phyloP scores from a whole-genome alignment of 2,329 filamentous ascomycete species.

The Aspergillus sp. region DNA sequence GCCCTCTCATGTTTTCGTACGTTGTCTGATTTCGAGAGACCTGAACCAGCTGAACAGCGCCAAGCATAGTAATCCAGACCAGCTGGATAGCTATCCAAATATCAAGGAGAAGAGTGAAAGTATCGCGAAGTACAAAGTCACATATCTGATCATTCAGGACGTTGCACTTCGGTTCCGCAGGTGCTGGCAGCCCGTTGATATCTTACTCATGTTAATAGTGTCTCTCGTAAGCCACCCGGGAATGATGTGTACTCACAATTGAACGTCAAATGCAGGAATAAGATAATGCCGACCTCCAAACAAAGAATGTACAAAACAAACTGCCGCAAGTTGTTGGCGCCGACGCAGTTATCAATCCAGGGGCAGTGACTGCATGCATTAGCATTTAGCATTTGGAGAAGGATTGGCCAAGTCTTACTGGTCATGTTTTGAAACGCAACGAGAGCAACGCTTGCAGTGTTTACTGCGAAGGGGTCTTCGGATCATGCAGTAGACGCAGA shows the following conservation, averaged over 20 bases:
- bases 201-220: conserved; percentile 47
- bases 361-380: conserved; percentile 75
- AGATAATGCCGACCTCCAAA: conserved; percentile 71
- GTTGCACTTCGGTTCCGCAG: conserved; percentile 61
- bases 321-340: conserved; percentile 91
- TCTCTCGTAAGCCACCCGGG: neutral
- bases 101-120: conserved; percentile 77
- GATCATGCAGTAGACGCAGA: conserved; percentile 94
- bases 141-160: conserved; percentile 75
- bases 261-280: conserved; percentile 71
- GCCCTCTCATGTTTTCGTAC: conserved; percentile 90
- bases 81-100: conserved; percentile 82
- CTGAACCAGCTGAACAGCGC: conserved; percentile 90
- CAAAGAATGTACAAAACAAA: conserved; percentile 87
- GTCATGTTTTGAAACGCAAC: conserved; percentile 94
- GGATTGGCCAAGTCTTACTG: conserved; percentile 64
- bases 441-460: conserved; percentile 86
- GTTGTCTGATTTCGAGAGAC: conserved; percentile 92
- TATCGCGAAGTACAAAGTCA: conserved; percentile 72
- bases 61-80: conserved; percentile 95
- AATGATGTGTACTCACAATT: conserved; percentile 57
- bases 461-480: conserved; percentile 90
- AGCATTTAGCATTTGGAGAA: neutral
- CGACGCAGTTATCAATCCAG: conserved; percentile 96
- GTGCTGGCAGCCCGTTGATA: conserved; percentile 58